phyloP scores from a whole-genome alignment of 2,329 filamentous ascomycete genomes.

The Nemania sp. region DNA sequence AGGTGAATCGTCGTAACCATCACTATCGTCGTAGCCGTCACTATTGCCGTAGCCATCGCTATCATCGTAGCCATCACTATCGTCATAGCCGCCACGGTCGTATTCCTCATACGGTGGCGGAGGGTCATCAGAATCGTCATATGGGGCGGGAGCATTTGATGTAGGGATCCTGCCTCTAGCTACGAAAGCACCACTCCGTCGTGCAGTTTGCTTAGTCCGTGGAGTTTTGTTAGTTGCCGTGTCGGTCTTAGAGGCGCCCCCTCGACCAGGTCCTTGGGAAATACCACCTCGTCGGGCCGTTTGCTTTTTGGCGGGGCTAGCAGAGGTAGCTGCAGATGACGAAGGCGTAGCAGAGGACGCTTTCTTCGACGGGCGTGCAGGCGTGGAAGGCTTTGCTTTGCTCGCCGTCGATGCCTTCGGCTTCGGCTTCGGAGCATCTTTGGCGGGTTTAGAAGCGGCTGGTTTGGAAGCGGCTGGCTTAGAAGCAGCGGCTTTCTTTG shows the following conservation, averaged over 20 bases:
- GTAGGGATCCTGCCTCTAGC: constrained; percentile 44
- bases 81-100: constrained; percentile 21
- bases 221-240: no score
- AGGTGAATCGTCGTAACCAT: constrained; percentile 33
- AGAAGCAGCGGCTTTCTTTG: constrained; percentile 24
- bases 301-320: no score
- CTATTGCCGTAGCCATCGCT: constrained; percentile 14
- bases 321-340: no score
- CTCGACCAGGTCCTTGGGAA: no score
- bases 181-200: constrained; percentile 45
- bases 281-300: no score
- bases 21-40: constrained; percentile 38
- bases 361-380: neutral
- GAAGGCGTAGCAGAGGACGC: neutral
- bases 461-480: no score
- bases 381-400: constrained; percentile 38
- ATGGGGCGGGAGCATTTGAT: neutral
- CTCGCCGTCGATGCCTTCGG: constrained; percentile 24
- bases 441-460: constrained; percentile 17
- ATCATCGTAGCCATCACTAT: constrained; percentile 31
- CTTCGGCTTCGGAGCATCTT: constrained; percentile 23
- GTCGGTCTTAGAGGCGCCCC: neutral
- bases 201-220: constrained; percentile 43
- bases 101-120: constrained; percentile 44
- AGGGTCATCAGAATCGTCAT: constrained; percentile 37